A percentile compares a stretch with the other conserved stretches of the same genome.
Conservation (phyloP, 2,329 filamentous ascomycete genomes). For the Hypomyces perniciosus region DNA sequence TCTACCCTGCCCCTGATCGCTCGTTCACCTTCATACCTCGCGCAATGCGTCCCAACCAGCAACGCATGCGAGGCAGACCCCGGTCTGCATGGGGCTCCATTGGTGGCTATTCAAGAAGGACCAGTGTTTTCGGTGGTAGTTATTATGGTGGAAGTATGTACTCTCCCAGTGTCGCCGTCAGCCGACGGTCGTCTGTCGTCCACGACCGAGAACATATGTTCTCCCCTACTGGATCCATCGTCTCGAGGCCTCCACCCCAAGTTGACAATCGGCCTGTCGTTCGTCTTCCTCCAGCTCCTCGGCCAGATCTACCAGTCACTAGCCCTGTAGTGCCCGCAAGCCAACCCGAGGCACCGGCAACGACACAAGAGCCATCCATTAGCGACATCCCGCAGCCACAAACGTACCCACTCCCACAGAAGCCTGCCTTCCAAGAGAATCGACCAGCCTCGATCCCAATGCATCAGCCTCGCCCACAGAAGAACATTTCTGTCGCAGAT, state of each 20-base stretch:
- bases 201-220: constrained; percentile 65
- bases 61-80: constrained; percentile 65
- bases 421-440: constrained; percentile 53
- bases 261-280: constrained; percentile 70
- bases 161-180: constrained; percentile 81
- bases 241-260: constrained; percentile 60
- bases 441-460: constrained; percentile 56
- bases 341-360: constrained; percentile 14
- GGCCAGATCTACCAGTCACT: constrained; percentile 22
- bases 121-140: constrained; percentile 71
- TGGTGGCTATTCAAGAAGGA: constrained; percentile 66
- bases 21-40: constrained; percentile 98
- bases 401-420: constrained; percentile 52
- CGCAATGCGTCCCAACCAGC: constrained; percentile 87
- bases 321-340: constrained; percentile 15
- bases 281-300: constrained; percentile 64
- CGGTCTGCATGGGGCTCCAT: constrained; percentile 64
- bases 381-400: constrained; percentile 53
- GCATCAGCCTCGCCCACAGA: constrained; percentile 93
- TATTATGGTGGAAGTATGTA: constrained; percentile 74
- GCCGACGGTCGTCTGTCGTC: constrained; percentile 74
- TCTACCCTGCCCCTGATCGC: constrained; percentile 81
- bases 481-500: constrained; percentile 84
- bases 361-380: constrained; percentile 32
- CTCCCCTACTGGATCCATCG: constrained; percentile 73